Base-by-base conservation (phyloP, 768 basidiomycete species). In the Cystofilobasidium capitatum region DNA sequence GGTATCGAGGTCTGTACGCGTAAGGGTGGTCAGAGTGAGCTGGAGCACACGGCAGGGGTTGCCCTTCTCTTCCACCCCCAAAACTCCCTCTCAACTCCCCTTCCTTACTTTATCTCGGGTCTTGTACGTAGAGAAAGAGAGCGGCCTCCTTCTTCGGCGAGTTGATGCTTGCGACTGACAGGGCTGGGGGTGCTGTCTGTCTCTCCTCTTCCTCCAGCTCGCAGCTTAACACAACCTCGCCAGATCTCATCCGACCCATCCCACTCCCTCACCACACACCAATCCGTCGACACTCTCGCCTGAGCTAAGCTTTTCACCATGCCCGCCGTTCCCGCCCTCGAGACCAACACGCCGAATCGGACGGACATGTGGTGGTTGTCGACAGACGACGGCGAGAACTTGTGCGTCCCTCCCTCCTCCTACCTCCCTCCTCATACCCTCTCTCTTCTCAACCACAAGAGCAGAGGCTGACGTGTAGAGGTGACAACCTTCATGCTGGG, bases 301-400 rank as follows among this genome's bases (percentile, higher is more conserved):
- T 51, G 17, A 26, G 49, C n/a, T n/a, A n/a, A n/a, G n/a, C n/a
- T 16, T 44, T n/a, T 31, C 33, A 37, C 58, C 71, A 90, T 65
- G 68, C 55, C 58, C 35, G 68, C 68, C 26, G 68, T 69, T 42
- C 63, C 68, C 10, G 68, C 68, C 36, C 63, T 64, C 40, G 68
- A 57, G 61, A 80, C 96, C 88, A 99, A 99, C 79, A 91, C 91
- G 55, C 92, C 91, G n/a, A 86, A 86, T 76, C 85, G 94, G 71
- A 88, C 86, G 74, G 92, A 96, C 78, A 82, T 89, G 71, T 96
- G 85, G 76, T 87, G 94, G 58, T 82, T 97, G 57, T 89, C 65
- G 35, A 40, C 49, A 20, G 71, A 91, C 24, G 92, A 97, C 73
- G 89, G 87, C 75, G 93, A 99, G 81, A 88, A 87, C 80, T 80